A percentile compares a stretch with the other conserved stretches of the same genome.
These are phyloP conservation scores for Eragrostis curvula DNA, from an alignment of 176 grass and related monocot species.

Conservation along the genomic window DNA sequence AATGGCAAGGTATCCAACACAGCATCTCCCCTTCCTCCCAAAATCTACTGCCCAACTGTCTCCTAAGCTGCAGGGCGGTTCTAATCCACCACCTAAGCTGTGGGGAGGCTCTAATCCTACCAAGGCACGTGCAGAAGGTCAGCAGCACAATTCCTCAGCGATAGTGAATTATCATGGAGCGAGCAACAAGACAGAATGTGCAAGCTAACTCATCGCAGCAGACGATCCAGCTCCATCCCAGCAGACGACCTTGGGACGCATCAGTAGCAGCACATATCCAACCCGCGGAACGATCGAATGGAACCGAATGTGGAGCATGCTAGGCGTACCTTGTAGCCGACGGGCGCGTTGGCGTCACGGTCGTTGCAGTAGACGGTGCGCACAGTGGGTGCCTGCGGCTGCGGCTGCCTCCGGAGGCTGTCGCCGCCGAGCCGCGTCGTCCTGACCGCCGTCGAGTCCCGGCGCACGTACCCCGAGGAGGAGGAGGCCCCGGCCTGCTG, in stretches of 20 bases:
- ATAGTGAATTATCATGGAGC: background rate
- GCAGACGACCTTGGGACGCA: background rate
- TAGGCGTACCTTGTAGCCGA: slow-evolving; percentile 70
- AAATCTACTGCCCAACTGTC: background rate
- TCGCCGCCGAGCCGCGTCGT: slow-evolving; percentile 73
- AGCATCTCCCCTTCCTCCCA: background rate
- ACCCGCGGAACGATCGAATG: background rate
- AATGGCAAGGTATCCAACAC: slow-evolving; percentile 7
- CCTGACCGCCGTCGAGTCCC: slow-evolving; percentile 40
- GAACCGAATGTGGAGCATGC: background rate
- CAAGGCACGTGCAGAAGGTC: background rate
- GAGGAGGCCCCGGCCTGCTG: background rate
- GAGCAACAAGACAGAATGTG: background rate
- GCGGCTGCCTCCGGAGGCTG: slow-evolving; percentile 66
- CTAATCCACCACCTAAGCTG: background rate
- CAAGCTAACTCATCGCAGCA: background rate
- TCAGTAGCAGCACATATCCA: slow-evolving; percentile 39
- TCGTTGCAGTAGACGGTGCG: slow-evolving; percentile 93
- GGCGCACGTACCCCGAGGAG: slow-evolving; percentile 42
- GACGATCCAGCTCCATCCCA: background rate
- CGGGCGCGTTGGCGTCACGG: slow-evolving; percentile 72
- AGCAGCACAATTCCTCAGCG: background rate
- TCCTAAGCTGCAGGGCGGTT: background rate
- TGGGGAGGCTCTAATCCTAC: no score
- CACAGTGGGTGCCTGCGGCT: slow-evolving; percentile 87